These are phyloP conservation scores for Eucalyptus sideroxylon DNA, from an alignment of 345 rosid genomes.

Conservation along the genomic window DNA sequence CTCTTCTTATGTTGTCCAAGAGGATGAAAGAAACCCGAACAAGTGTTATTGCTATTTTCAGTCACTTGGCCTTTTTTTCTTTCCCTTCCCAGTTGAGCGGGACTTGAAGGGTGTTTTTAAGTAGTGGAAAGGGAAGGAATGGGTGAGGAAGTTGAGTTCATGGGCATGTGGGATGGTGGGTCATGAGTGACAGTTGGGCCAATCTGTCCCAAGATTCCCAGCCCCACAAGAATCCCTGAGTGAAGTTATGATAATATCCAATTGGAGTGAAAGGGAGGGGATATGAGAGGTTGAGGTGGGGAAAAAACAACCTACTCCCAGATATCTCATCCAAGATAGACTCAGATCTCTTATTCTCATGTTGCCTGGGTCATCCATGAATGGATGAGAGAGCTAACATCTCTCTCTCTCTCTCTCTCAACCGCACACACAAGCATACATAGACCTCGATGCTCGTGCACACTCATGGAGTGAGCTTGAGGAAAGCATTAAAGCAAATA, in stretches of 20 bases:
- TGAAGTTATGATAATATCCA: slow-evolving; percentile 27
- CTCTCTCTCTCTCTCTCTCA: neutral
- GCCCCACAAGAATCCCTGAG: slow-evolving; percentile 28
- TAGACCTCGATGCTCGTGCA: neutral
- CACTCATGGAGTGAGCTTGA: neutral
- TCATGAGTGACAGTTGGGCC: slow-evolving; percentile 27
- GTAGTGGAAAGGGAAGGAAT: slow-evolving; percentile 2
- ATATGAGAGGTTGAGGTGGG: neutral
- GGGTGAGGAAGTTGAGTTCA: neutral
- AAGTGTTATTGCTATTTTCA: neutral
- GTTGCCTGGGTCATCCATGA: slow-evolving; percentile 6
- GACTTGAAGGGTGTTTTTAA: slow-evolving; percentile 2
- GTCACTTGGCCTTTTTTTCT: neutral
- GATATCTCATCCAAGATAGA: slow-evolving; percentile 27
- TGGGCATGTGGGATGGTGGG: slow-evolving; percentile 18
- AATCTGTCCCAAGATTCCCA: slow-evolving; percentile 13
- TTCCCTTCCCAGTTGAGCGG: neutral
- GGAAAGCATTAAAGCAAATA: neutral
- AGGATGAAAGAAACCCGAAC: neutral
- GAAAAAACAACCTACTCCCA: neutral
- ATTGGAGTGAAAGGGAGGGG: slow-evolving; percentile 3
- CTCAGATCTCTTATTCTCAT: neutral
- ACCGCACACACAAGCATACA: neutral
- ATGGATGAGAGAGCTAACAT: neutral
- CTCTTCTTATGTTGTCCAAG: neutral